These are phyloP conservation scores for Durusdinium trenchii DNA, from an alignment of 73 alveolate species.

Conservation along the genomic window DNA sequence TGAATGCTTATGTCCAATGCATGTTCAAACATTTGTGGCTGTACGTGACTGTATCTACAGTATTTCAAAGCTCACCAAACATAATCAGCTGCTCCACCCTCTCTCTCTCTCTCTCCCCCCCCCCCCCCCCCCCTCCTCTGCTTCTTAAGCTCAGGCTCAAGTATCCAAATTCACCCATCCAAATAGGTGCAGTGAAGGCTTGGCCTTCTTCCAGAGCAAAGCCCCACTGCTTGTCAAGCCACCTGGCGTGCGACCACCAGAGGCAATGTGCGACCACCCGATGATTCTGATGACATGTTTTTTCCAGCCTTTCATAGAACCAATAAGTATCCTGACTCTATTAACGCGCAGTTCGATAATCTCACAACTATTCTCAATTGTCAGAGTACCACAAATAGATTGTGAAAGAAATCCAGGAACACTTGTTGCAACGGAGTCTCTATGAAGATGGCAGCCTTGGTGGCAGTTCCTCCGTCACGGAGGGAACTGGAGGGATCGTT, in stretches of 20 bases:
- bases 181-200: constrained; percentile 39
- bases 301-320: constrained; percentile 37
- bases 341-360: neutral
- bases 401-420: neutral
- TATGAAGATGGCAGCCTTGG: constrained; percentile 17
- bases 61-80: too few relatives aligned
- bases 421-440: neutral
- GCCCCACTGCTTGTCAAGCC: constrained; percentile 77
- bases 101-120: too few relatives aligned
- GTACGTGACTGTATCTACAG: too few relatives aligned
- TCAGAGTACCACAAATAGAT: neutral
- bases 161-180: constrained; percentile 73
- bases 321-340: constrained; percentile 24
- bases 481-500: neutral
- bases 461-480: neutral
- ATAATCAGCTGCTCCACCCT: too few relatives aligned
- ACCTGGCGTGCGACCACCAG: neutral
- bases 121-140: too few relatives aligned
- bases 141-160: constrained; percentile 23
- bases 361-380: neutral
- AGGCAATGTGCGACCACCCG: neutral
- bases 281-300: neutral
- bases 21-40: too few relatives aligned
- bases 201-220: constrained; percentile 69
- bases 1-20: too few relatives aligned